Percentiles rank a stretch among this genome's conserved stretches.
phyloP scores from a whole-genome alignment of 306 rosid genomes.

The Cicer cuneatum region DNA sequence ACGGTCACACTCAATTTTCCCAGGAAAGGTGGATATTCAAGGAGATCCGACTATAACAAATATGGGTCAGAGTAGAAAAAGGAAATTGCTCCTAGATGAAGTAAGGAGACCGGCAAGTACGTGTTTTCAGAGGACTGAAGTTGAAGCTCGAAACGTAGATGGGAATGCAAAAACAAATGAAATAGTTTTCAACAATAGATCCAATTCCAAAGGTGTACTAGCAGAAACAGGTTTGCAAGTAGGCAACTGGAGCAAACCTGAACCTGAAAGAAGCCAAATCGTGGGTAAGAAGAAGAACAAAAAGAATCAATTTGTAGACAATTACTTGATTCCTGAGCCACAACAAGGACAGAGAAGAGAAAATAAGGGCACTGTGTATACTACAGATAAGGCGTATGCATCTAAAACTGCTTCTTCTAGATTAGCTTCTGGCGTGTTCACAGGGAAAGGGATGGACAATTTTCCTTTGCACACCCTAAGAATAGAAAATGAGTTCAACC shows the following conservation, averaged over 20 bases:
- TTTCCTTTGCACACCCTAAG: constrained; percentile 49
- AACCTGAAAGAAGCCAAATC: constrained; percentile 54
- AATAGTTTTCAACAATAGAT: constrained; percentile 41
- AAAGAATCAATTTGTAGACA: constrained; percentile 53
- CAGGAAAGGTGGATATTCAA: constrained; percentile 56
- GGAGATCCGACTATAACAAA: constrained; percentile 53
- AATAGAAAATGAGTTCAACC: constrained; percentile 58
- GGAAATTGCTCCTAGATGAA: constrained; percentile 66
- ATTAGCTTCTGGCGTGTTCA: constrained; percentile 46
- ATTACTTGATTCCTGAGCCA: constrained; percentile 52
- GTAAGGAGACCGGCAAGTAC: constrained; percentile 50
- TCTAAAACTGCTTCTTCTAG: constrained; percentile 46
- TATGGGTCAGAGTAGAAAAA: constrained; percentile 59
- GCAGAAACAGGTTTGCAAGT: constrained; percentile 51
- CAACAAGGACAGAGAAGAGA: constrained; percentile 50
- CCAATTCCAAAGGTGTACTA: constrained; percentile 53
- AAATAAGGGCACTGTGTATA: constrained; percentile 45
- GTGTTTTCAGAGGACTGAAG: constrained; percentile 44
- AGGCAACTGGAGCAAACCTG: constrained; percentile 51
- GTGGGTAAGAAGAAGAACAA: constrained; percentile 66
- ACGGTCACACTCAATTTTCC: constrained; percentile 49
- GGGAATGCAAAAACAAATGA: constrained; percentile 50
- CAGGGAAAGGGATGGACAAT: constrained; percentile 50
- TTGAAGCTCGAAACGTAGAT: constrained; percentile 50
- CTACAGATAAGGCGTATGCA: constrained; percentile 45